Evolutionary conservation across 768 basidiomycete genomes (phyloP), one percentile per base, ranked within the genome.

Genomic region (Trametes cinnabarina): DNA sequence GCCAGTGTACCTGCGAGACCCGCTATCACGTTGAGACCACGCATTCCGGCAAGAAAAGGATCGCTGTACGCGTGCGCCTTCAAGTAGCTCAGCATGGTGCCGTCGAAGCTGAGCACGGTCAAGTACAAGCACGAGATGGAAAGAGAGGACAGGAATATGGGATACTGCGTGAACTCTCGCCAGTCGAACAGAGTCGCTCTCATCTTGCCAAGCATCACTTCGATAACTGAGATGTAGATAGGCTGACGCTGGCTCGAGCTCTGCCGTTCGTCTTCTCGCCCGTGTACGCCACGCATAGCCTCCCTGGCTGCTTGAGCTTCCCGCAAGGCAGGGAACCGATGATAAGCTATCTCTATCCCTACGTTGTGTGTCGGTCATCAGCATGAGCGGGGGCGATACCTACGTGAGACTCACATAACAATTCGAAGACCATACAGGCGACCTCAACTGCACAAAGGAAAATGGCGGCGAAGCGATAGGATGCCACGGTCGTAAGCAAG

Each of bases 61-160:
- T 84, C 81, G 1, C 69, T 68, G 61, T 76, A 82, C 15, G 68
- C 59, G 47, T 74, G 73, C 0, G 74, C 64, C 61, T 82, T 82
- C 30, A 84, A 72, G 66, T 76, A 84, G 0, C 73, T 68, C 20
- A 84, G 66, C 78, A 84, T 77, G 2, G 75, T 80, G 6, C 80
- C 81, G 61, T 84, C 82, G 61, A 82, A 82, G 23, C 72, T 73
- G 47, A 76, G 69, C 1, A 77, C 77, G 0, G 77, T 78, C 34
- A 81, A 66, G 55, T 79, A 80, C 0, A 81, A 69, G 25, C 75
- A 68, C 1, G 78, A 75, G 41, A 80, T 76, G 1, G 77, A 69
- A 9, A 80, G 20, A 0, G 76, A 77, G 3, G 74, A 74, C 7
- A 73, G 68, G 66, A 79, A 79, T 19, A 78, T 69, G 0, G 77